phyloP scores from a whole-genome alignment of 148 eudicot species.

The Mesembryanthemum crystallinum region DNA sequence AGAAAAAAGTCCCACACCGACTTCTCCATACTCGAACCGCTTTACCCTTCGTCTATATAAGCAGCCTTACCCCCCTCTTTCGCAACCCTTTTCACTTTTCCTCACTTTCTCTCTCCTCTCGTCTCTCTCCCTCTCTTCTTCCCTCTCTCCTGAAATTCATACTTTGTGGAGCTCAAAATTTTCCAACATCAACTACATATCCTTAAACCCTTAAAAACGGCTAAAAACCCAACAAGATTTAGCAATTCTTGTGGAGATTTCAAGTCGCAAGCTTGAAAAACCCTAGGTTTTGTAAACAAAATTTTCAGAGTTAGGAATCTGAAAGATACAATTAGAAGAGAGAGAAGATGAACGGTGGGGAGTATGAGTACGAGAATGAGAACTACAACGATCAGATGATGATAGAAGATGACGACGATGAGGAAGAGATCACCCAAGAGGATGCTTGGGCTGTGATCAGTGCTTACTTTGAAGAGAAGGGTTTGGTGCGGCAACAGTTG shows the following conservation, averaged over 20 bases:
- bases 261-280: too few relatives aligned
- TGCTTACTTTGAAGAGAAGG: constrained; percentile 90
- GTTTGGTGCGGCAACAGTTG: constrained; percentile 84
- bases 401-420: constrained; percentile 41
- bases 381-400: constrained; percentile 14
- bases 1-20: constrained; percentile 14
- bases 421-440: constrained; percentile 89
- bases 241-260: too few relatives aligned
- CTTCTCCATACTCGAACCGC: not conserved
- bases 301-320: too few relatives aligned
- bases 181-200: not conserved
- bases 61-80: not conserved
- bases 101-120: not conserved
- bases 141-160: not conserved
- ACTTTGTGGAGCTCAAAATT: not conserved
- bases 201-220: not conserved
- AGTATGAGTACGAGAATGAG: constrained; percentile 28
- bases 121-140: not conserved
- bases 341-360: constrained; percentile 16
- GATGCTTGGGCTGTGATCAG: constrained; percentile 98
- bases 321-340: too few relatives aligned
- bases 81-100: not conserved
- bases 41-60: constrained; percentile 17
- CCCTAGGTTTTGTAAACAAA: too few relatives aligned
- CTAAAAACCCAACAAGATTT: not conserved